A percentile compares a stretch with the other conserved stretches of the same genome.
Evolutionary conservation across 345 rosid genomes (phyloP).

Genomic region (Citrus mangshanensis): DNA sequence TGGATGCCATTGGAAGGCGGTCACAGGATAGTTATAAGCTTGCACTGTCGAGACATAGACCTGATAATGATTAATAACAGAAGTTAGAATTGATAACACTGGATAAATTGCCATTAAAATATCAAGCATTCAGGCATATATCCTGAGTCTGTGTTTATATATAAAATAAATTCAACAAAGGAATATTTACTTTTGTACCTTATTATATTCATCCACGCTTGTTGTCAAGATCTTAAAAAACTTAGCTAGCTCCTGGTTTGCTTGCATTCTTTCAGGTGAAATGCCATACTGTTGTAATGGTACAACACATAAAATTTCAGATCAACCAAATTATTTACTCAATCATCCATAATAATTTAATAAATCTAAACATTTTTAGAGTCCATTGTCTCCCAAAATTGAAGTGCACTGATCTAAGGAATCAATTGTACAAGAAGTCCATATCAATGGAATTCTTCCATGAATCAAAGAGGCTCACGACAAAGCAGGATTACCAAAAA

Average conservation of each 20-base stretch:
- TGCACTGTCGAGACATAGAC: slow-evolving; percentile 85
- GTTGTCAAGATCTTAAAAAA: slow-evolving; percentile 84
- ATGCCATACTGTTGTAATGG: slow-evolving; percentile 64
- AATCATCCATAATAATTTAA: not conserved
- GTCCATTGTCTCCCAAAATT: not conserved
- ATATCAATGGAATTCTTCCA: not conserved
- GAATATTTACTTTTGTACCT: slow-evolving; percentile 37
- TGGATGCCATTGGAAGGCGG: slow-evolving; percentile 95
- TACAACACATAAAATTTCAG: slow-evolving; percentile 2
- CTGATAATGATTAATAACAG: slow-evolving; percentile 28
- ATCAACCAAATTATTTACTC: not conserved
- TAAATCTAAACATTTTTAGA: not conserved
- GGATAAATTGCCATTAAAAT: not conserved
- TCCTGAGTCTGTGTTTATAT: too few species aligned
- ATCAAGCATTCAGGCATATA: not conserved
- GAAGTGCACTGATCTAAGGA: not conserved
- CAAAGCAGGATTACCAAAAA: not conserved
- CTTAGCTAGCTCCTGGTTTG: slow-evolving; percentile 39
- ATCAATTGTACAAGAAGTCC: not conserved
- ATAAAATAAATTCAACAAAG: not conserved
- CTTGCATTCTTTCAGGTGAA: slow-evolving; percentile 53
- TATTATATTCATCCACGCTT: slow-evolving; percentile 50
- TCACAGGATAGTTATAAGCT: slow-evolving; percentile 71
- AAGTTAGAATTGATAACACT: slow-evolving; percentile 3
- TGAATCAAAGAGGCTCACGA: not conserved